Evolutionary conservation across 495 filamentous ascomycete species (phyloP).

Genomic region (Penicillium chermesinum): DNA sequence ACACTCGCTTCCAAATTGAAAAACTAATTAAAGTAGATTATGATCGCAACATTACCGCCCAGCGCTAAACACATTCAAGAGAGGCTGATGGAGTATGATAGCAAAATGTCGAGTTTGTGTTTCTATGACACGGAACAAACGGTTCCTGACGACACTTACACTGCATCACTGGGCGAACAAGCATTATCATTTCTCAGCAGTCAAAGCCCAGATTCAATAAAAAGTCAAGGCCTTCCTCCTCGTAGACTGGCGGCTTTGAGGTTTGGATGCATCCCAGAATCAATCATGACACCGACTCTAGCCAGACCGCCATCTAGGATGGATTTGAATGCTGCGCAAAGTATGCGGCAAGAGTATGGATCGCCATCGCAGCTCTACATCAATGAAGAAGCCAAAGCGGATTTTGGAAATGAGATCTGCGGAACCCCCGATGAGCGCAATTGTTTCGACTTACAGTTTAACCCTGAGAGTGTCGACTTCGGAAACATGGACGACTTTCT

Average conservation of each 20-base stretch:
- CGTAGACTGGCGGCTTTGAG: neutral
- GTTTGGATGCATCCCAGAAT: too few relatives aligned
- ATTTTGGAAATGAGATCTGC: too few relatives aligned
- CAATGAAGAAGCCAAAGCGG: too few relatives aligned
- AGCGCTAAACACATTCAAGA: neutral
- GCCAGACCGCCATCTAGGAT: too few relatives aligned
- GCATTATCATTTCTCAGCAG: neutral
- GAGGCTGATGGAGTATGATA: neutral
- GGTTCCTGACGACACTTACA: neutral
- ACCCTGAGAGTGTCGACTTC: too few relatives aligned
- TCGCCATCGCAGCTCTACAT: too few relatives aligned
- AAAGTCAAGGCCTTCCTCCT: neutral
- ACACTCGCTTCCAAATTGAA: neutral
- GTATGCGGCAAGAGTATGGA: too few relatives aligned
- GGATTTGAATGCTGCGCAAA: too few relatives aligned
- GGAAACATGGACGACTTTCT: too few relatives aligned
- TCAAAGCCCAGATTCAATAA: neutral
- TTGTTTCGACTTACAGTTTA: too few relatives aligned
- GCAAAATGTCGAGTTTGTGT: neutral
- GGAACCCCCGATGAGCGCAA: too few relatives aligned
- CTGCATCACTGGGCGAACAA: neutral
- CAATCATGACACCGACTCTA: too few relatives aligned
- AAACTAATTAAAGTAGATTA: neutral
- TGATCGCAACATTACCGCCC: neutral
- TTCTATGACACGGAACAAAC: neutral